phyloP scores from a whole-genome alignment of 495 filamentous ascomycete genomes.

The Xylaria bambusicola region DNA sequence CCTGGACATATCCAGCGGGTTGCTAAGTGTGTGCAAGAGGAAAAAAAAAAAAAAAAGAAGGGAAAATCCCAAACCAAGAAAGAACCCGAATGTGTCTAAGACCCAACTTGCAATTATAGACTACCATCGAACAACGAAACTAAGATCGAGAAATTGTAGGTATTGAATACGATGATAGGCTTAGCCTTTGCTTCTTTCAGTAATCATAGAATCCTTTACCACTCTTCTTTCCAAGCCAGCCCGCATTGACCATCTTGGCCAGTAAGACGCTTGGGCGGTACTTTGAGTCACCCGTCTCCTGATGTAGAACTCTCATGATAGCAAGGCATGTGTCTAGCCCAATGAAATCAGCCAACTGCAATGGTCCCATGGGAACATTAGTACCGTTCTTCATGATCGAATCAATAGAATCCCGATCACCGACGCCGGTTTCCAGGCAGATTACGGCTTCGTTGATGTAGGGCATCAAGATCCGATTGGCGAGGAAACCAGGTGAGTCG shows the following conservation, averaged over 20 bases:
- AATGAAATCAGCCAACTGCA: conserved; percentile 95
- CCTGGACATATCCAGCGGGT: too few species aligned
- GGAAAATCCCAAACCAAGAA: too few species aligned
- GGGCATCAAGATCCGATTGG: conserved; percentile 96
- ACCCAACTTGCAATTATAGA: background rate
- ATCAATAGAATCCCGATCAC: conserved; percentile 86
- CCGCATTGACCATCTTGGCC: conserved; percentile 94
- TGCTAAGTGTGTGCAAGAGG: too few species aligned
- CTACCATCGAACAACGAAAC: background rate
- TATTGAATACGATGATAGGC: background rate
- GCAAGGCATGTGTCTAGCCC: conserved; percentile 94
- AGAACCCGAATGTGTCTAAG: too few species aligned
- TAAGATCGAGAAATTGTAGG: background rate
- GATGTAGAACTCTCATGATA: conserved; percentile 95
- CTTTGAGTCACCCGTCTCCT: conserved; percentile 91
- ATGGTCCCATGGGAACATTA: conserved; percentile 96
- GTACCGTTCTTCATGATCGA: conserved; percentile 99
- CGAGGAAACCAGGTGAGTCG: conserved; percentile 92
- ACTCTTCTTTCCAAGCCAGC: conserved; percentile 97
- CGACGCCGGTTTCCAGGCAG: conserved; percentile 92
- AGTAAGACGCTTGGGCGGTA: conserved; percentile 86
- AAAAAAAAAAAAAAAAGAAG: too few species aligned
- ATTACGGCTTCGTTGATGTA: conserved; percentile 99
- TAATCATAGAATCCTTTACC: conserved; percentile 97
- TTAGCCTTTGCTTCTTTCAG: conserved; percentile 19